Conservation (phyloP, 768 basidiomycete genomes). For the Termitomyces heimii region DNA sequence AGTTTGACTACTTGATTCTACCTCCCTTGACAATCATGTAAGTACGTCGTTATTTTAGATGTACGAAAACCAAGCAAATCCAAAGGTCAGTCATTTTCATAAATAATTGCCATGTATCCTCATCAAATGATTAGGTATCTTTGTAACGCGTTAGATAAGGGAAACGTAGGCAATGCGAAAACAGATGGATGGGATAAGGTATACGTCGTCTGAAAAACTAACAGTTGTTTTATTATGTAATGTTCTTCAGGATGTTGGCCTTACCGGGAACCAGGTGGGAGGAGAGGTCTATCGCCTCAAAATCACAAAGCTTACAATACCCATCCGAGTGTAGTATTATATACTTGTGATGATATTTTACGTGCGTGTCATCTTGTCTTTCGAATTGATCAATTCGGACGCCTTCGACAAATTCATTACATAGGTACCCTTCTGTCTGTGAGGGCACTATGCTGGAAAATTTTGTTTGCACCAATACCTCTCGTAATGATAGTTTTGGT, state of each 20-base stretch:
- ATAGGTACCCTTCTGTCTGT: constrained; percentile 42
- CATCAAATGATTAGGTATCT: constrained; percentile 30
- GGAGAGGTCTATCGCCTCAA: background rate
- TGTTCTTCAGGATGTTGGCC: constrained; percentile 29
- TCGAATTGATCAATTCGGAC: background rate
- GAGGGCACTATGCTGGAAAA: constrained; percentile 11
- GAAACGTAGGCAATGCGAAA: constrained; percentile 47
- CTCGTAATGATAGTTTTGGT: constrained; percentile 28
- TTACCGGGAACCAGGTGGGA: constrained; percentile 38
- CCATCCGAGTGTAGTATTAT: constrained; percentile 32
- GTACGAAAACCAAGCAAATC: background rate
- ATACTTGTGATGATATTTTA: constrained; percentile 44
- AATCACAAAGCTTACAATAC: background rate
- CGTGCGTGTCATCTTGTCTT: constrained; percentile 13
- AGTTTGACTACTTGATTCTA: constrained; percentile 35
- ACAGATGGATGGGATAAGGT: constrained; percentile 47
- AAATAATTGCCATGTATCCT: background rate
- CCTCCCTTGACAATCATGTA: constrained; percentile 41
- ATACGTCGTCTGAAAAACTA: background rate
- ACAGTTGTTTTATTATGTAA: background rate
- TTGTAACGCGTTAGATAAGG: constrained; percentile 44
- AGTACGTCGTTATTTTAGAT: background rate
- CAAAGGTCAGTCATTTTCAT: constrained; percentile 1
- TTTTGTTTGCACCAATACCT: background rate
- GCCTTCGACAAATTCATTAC: background rate